Evolutionary conservation across 2,329 filamentous ascomycete species (phyloP).

Genomic region (Claviceps sp.): DNA sequence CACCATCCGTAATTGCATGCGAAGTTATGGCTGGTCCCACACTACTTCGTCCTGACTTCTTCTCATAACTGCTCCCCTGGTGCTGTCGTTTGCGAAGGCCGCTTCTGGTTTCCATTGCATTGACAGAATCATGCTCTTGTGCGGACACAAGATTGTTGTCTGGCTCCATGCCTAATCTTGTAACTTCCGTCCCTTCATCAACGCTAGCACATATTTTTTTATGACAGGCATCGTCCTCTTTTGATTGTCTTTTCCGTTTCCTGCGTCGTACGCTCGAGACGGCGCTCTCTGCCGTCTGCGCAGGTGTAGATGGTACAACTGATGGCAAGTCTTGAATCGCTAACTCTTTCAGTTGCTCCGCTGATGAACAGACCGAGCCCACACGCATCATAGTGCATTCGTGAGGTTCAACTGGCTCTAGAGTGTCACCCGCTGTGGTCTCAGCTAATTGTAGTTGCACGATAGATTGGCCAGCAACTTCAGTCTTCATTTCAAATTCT

Average conservation of each 20-base stretch:
- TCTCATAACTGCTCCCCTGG: background rate
- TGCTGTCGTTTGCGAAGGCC: conserved; percentile 9
- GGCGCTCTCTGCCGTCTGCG: conserved; percentile 1
- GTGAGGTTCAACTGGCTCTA: background rate
- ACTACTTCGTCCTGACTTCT: background rate
- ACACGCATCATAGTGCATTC: conserved; percentile 13
- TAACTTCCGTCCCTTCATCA: background rate
- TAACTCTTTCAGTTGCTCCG: conserved; percentile 6
- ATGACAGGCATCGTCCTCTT: conserved; percentile 11
- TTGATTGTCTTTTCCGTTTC: conserved; percentile 18
- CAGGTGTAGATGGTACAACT: conserved; percentile 15
- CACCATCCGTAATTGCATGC: conserved; percentile 11
- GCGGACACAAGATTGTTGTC: background rate
- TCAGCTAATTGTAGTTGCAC: background rate
- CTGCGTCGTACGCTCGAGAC: conserved; percentile 1
- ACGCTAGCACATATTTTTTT: conserved; percentile 18
- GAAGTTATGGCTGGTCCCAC: conserved; percentile 4
- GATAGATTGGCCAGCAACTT: background rate
- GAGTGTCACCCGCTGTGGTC: too few species aligned
- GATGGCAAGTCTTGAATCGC: conserved; percentile 6
- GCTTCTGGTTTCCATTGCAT: conserved; percentile 8
- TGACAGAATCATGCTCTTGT: background rate
- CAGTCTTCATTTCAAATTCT: background rate
- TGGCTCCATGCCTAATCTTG: background rate
- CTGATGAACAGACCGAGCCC: conserved; percentile 8